A percentile compares a stretch with the other conserved stretches of the same genome.
Evolutionary conservation across 345 rosid species (phyloP).

Genomic region (Lepidium sativum): DNA sequence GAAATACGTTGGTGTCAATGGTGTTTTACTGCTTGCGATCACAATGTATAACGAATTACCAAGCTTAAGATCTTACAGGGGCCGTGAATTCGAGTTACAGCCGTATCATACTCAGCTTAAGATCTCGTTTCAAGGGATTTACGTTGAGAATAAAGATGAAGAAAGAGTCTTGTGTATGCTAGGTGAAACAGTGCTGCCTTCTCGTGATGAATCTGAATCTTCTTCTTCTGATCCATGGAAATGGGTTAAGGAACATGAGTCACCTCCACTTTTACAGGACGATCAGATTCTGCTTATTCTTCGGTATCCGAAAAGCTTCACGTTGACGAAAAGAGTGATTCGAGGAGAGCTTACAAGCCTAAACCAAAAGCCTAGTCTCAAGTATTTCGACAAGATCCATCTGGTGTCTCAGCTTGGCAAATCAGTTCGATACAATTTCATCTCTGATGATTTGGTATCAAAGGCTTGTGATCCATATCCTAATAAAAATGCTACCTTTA

Average conservation of each 20-base stretch:
- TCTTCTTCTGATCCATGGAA: slow-evolving; percentile 54
- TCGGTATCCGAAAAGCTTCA: slow-evolving; percentile 46
- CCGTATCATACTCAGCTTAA: slow-evolving; percentile 56
- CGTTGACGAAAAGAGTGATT: slow-evolving; percentile 45
- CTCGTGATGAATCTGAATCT: slow-evolving; percentile 43
- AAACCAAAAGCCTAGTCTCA: slow-evolving; percentile 46
- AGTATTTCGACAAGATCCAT: slow-evolving; percentile 56
- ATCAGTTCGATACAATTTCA: slow-evolving; percentile 43
- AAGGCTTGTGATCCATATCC: slow-evolving; percentile 74
- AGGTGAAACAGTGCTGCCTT: slow-evolving; percentile 74
- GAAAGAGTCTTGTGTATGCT: slow-evolving; percentile 69
- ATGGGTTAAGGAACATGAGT: slow-evolving; percentile 49
- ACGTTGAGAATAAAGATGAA: slow-evolving; percentile 47
- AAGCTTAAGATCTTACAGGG: slow-evolving; percentile 32
- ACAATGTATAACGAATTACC: slow-evolving; percentile 18
- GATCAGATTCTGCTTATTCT: slow-evolving; percentile 65
- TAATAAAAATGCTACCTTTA: slow-evolving; percentile 25
- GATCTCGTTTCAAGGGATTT: slow-evolving; percentile 58
- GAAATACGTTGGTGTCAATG: slow-evolving; percentile 45
- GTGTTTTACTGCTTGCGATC: slow-evolving; percentile 46
- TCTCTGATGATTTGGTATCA: slow-evolving; percentile 40
- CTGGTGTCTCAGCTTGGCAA: slow-evolving; percentile 53
- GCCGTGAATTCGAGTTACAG: slow-evolving; percentile 57
- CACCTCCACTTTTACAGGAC: slow-evolving; percentile 67
- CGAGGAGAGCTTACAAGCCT: slow-evolving; percentile 62